Conservation (phyloP, 2,329 filamentous ascomycete genomes). For the Xylaria sp. region DNA sequence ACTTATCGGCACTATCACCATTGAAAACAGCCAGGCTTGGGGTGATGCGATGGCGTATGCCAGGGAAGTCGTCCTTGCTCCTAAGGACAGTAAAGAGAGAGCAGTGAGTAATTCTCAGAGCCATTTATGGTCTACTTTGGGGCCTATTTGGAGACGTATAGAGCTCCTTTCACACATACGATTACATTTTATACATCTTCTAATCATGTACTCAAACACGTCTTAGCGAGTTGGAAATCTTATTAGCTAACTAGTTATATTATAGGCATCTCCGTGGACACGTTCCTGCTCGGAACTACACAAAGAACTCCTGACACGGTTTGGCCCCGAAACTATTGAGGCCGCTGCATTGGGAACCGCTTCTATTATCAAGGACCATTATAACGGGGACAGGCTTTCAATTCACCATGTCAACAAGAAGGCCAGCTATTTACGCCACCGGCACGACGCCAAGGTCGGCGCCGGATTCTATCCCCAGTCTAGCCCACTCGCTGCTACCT, state of each 20-base stretch:
- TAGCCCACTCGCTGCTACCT: slow-evolving; percentile 29
- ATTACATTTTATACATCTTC: too few species aligned
- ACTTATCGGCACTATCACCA: slow-evolving; percentile 23
- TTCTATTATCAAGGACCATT: slow-evolving; percentile 26
- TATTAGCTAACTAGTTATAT: not conserved
- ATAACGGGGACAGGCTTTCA: slow-evolving; percentile 26
- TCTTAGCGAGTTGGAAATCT: not conserved
- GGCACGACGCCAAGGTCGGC: slow-evolving; percentile 22
- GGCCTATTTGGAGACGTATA: too few species aligned
- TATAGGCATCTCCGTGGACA: slow-evolving; percentile 16
- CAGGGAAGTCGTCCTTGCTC: slow-evolving; percentile 31
- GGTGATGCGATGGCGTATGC: slow-evolving; percentile 29
- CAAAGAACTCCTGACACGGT: slow-evolving; percentile 33
- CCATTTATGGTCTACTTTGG: too few species aligned
- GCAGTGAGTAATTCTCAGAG: slow-evolving; percentile 3
- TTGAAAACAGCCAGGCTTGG: slow-evolving; percentile 24
- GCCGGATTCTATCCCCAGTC: slow-evolving; percentile 36
- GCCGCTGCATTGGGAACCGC: slow-evolving; percentile 26
- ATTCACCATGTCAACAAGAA: slow-evolving; percentile 38
- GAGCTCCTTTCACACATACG: too few species aligned
- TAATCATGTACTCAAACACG: too few species aligned
- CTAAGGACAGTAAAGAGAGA: slow-evolving; percentile 25
- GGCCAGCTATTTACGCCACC: slow-evolving; percentile 35
- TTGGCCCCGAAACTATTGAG: slow-evolving; percentile 28
- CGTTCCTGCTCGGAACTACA: slow-evolving; percentile 34